phyloP scores from a whole-genome alignment of 2,329 filamentous ascomycete genomes.

The Camillea tinctor region DNA sequence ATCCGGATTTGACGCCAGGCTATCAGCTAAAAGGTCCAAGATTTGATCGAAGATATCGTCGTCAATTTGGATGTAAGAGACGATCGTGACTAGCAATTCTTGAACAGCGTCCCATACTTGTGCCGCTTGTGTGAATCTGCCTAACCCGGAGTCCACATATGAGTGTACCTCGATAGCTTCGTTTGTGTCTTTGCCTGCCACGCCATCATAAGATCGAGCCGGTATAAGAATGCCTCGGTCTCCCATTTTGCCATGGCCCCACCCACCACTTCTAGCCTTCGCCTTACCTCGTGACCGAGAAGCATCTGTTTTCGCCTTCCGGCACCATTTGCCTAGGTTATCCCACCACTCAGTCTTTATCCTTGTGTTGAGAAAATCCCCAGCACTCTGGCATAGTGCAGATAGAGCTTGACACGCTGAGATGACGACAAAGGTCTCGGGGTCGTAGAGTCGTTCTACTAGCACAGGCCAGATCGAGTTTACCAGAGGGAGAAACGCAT shows the following conservation, averaged over 20 bases:
- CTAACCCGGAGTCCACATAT: slow-evolving; percentile 40
- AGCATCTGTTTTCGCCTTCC: slow-evolving; percentile 42
- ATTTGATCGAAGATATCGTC: slow-evolving; percentile 72
- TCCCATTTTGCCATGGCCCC: slow-evolving; percentile 4
- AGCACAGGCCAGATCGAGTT: slow-evolving; percentile 90
- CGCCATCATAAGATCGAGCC: slow-evolving; percentile 21
- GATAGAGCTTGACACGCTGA: slow-evolving; percentile 69
- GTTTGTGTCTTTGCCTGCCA: slow-evolving; percentile 19
- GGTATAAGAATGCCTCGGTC: slow-evolving; percentile 27
- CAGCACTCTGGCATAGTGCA: slow-evolving; percentile 68
- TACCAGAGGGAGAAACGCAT: slow-evolving; percentile 82
- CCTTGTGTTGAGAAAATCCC: slow-evolving; percentile 76
- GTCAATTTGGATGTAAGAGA: slow-evolving; percentile 61
- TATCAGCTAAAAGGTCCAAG: slow-evolving; percentile 58
- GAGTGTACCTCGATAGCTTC: slow-evolving; percentile 11
- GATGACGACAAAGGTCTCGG: slow-evolving; percentile 66
- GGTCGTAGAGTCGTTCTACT: slow-evolving; percentile 63
- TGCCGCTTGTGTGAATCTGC: slow-evolving; percentile 59
- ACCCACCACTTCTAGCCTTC: slow-evolving; percentile 6
- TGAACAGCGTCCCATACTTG: slow-evolving; percentile 65
- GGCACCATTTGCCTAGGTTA: slow-evolving; percentile 51
- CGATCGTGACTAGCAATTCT: slow-evolving; percentile 58
- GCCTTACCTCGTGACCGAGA: slow-evolving; percentile 18
- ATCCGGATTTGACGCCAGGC: slow-evolving; percentile 43
- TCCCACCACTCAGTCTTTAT: slow-evolving; percentile 71